phyloP scores from a whole-genome alignment of 257 asterid species.

The Striga asiatica region DNA sequence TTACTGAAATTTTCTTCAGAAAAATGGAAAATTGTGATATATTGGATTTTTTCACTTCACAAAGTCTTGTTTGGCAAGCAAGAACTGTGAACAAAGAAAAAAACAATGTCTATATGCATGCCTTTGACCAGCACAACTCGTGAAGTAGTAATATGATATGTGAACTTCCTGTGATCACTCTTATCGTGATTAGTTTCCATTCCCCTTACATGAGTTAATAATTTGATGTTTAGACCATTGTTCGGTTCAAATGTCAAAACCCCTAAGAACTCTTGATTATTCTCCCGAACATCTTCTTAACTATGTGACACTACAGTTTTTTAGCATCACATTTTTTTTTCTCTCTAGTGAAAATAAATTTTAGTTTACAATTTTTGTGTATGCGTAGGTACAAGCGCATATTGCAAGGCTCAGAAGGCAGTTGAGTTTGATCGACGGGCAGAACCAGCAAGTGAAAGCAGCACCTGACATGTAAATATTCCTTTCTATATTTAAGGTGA shows the following conservation, averaged over 20 bases:
- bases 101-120: too few species aligned
- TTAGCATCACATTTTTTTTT: slow-evolving; percentile 5
- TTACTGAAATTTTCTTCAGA: too few species aligned
- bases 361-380: slow-evolving; percentile 15
- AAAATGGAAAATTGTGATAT: too few species aligned
- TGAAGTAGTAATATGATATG: neutral
- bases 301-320: slow-evolving; percentile 2
- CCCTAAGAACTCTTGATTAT: slow-evolving; percentile 4
- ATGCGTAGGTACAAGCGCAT: slow-evolving; percentile 74
- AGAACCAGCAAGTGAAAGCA: slow-evolving; percentile 49
- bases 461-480: slow-evolving; percentile 40
- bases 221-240: neutral
- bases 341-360: slow-evolving; percentile 3
- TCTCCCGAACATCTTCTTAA: neutral
- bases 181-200: neutral
- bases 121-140: too few species aligned
- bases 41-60: too few species aligned
- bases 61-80: too few species aligned
- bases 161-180: neutral
- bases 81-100: too few species aligned
- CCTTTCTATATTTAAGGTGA: neutral
- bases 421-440: slow-evolving; percentile 63
- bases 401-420: slow-evolving; percentile 76
- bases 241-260: slow-evolving; percentile 10
- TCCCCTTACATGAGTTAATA: slow-evolving; percentile 4